Base-by-base conservation (phyloP, 352 stramenopile genomes). In the Pythium periplocum region DNA sequence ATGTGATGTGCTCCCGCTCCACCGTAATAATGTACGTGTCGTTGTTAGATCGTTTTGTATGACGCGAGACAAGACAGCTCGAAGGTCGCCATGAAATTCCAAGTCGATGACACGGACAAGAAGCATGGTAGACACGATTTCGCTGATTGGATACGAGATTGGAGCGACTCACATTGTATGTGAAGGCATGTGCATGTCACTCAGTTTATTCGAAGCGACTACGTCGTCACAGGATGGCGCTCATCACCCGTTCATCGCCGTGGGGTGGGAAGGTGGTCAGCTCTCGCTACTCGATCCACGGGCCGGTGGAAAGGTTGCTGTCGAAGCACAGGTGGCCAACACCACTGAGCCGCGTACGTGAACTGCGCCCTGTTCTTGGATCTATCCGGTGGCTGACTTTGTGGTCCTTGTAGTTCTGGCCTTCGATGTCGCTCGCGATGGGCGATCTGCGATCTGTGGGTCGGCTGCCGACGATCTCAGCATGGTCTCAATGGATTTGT, bases 211-310 rank as follows among this genome's bases (percentile, higher is more conserved):
- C 35, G 40, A 49, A n/a, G 30, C 42, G 35, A 39, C 45, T 11
- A 59, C 33, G 6, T 26, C 54, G 6, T 17, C 44, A 3, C 45
- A 61, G 3, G 45, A 55, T 45, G 54, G 53, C 10, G 37, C 48
- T 32, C 53, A 59, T 3, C 50, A 62, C 12, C 45, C 66, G 4
- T 89, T 77, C 55, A 68, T 90, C 39, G 76, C 61, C 4, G 75
- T 69, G 11, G 81, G 80, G 6, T 90, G 81, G 52, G 83, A 93
- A 71, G 75, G 81, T 49, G 83, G 83, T 4, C 68, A 81, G 55
- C 65, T 93, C 39, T 66, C 66, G n/a, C 50, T 90, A 12, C 49
- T 90, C 35, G 83, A 93, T 47, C 56, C 89, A 45, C 77, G 81
- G 6, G 53, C 65, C 1, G 68, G 70, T 4, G 69, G 75, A 1